Evolutionary conservation across 2,329 filamentous ascomycete genomes (phyloP).

Genomic region (Akanthomyces muscarius): DNA sequence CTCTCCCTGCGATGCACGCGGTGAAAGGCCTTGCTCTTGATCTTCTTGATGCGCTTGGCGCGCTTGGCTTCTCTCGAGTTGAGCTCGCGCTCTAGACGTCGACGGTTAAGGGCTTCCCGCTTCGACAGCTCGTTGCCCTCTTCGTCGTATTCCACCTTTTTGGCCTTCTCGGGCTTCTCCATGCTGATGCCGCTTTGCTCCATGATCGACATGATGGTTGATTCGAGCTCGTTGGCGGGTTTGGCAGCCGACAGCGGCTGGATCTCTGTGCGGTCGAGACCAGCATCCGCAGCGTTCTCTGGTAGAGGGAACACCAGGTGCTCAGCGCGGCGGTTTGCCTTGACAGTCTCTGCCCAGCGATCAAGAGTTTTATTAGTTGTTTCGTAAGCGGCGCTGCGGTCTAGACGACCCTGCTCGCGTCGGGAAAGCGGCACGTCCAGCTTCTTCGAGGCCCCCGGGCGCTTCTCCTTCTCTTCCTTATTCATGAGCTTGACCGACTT

Average conservation of each 20-base stretch:
- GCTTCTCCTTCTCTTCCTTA: constrained; percentile 53
- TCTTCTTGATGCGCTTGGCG: constrained; percentile 93
- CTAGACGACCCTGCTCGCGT: constrained; percentile 79
- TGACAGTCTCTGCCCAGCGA: constrained; percentile 92
- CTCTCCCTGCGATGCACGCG: constrained; percentile 80
- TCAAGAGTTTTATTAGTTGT: constrained; percentile 89
- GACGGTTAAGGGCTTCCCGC: constrained; percentile 66
- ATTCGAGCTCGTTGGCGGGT: constrained; percentile 76
- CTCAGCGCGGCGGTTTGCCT: constrained; percentile 86
- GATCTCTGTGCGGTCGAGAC: constrained; percentile 59
- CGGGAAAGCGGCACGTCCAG: constrained; percentile 79
- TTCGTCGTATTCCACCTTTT: constrained; percentile 62
- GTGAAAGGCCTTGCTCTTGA: constrained; percentile 95
- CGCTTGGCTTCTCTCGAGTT: constrained; percentile 85
- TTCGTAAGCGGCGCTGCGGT: constrained; percentile 77
- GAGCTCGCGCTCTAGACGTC: constrained; percentile 77
- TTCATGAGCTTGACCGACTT: constrained; percentile 73
- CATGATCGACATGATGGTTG: constrained; percentile 81
- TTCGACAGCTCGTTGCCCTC: constrained; percentile 69
- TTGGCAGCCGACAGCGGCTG: constrained; percentile 59
- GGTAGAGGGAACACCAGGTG: constrained; percentile 84
- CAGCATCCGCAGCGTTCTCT: constrained; percentile 61
- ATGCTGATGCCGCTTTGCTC: constrained; percentile 76
- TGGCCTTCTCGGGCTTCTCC: constrained; percentile 41
- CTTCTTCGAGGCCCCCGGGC: constrained; percentile 54